A percentile compares a stretch with the other conserved stretches of the same genome.
These are phyloP conservation scores for Rhodotorula sp. DNA, from an alignment of 1,284 basidiomycete genomes.

Conservation along the genomic window DNA sequence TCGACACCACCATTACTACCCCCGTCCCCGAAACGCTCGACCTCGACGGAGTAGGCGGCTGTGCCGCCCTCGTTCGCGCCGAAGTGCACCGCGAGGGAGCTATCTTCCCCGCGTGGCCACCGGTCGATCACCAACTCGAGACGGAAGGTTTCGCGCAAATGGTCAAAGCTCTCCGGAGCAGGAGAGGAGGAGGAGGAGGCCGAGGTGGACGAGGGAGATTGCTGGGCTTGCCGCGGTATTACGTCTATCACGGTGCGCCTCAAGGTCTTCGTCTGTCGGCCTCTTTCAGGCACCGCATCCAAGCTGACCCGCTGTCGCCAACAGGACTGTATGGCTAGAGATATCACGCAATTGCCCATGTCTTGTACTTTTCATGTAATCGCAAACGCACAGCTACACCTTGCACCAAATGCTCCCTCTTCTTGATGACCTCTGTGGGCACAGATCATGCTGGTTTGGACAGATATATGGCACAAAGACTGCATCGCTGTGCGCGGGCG, in stretches of 20 bases:
- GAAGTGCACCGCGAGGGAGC: constrained; percentile 28
- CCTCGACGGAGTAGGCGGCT: constrained; percentile 36
- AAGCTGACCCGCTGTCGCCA: too few relatives aligned
- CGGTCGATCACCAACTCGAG: constrained; percentile 32
- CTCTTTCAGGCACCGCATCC: neutral
- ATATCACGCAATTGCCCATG: too few relatives aligned
- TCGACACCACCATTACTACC: neutral
- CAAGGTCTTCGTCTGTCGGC: neutral
- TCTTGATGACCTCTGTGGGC: too few relatives aligned
- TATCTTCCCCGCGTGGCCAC: constrained; percentile 33
- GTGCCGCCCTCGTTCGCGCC: constrained; percentile 26
- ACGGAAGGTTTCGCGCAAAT: constrained; percentile 32
- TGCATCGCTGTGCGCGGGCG: too few relatives aligned
- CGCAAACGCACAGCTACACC: too few relatives aligned
- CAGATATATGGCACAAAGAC: too few relatives aligned
- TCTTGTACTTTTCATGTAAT: too few relatives aligned
- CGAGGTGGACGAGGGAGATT: constrained; percentile 11
- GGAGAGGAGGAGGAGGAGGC: neutral
- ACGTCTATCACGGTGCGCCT: constrained; percentile 34
- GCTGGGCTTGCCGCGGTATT: constrained; percentile 29
- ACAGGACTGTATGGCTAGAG: too few relatives aligned
- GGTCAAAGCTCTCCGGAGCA: constrained; percentile 4
- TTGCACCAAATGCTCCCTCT: too few relatives aligned
- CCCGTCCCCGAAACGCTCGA: constrained; percentile 2
- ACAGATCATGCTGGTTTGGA: too few relatives aligned